Conservation (phyloP, 371 early-diverging fungal genomes). For the Mucor saturninus region DNA sequence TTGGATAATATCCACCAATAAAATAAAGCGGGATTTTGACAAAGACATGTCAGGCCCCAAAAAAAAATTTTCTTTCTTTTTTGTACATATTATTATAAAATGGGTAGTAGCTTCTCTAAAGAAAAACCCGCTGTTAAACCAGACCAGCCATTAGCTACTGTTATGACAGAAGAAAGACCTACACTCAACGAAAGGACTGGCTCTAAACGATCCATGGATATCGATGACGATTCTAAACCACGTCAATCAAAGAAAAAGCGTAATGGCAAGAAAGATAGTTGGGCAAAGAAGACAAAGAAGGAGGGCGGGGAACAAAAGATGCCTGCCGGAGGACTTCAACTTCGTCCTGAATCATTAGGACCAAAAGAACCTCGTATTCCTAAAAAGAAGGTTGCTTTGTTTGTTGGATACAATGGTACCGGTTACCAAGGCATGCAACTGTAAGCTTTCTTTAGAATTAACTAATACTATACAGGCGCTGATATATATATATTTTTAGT, state of each 20-base stretch:
- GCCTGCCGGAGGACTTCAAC: constrained; percentile 2
- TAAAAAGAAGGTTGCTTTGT: constrained; percentile 87
- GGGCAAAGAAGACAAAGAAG: constrained; percentile 2
- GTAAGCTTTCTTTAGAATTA: constrained; percentile 47
- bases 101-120: constrained; percentile 3
- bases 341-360: constrained; percentile 18
- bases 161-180: neutral
- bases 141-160: neutral
- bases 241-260: constrained; percentile 5
- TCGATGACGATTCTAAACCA: neutral
- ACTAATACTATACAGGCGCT: no score
- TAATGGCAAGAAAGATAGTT: neutral
- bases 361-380: constrained; percentile 62
- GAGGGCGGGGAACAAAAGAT: neutral
- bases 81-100: neutral
- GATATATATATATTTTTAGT: constrained; percentile 30
- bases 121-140: neutral
- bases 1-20: neutral
- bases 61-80: neutral
- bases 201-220: constrained; percentile 1
- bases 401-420: constrained; percentile 95
- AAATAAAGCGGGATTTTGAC: neutral
- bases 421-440: constrained; percentile 97
- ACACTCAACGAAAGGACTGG: neutral
- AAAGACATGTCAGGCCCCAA: no score